Base-by-base conservation (phyloP, 768 basidiomycete genomes). In the Collybia nuda region DNA sequence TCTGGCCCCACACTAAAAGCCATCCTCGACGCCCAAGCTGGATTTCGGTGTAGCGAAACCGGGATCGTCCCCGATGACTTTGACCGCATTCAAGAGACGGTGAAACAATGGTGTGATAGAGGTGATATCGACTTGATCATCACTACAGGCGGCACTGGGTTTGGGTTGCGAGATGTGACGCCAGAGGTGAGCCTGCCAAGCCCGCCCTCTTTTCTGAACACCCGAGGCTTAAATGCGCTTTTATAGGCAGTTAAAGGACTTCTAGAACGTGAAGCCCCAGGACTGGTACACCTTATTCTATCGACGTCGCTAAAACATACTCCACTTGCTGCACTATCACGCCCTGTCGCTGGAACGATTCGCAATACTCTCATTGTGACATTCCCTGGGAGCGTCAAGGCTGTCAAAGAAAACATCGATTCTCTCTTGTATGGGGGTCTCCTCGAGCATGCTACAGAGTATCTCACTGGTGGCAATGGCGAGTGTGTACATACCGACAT, bases 61-160 rank as follows among this genome's bases (percentile, higher is more conserved):
- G 52, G 45, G 14, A 78, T 90, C 62, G 85, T 92, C 0, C 76
- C 88, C 29, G 92, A 95, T 60, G 84, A 90, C 41, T 64, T 76
- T 42, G 54, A 59, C 0, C 62, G 62, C 38, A 89, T 93, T 44
- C 75, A 71, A 21, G 58, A 62, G 6, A 61, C 66, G 9, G 73
- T 92, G 5, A 68, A 66, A 39, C 64, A 62, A 5, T 84, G 81
- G 74, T 72, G 67, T 35, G 61, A 66, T 2, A 63, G 71, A 4
- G 72, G 70, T 2, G 60, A 71, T n/a, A 67, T 86, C 12, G 85
- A 92, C 62, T 85, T 84, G 78, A 77, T 93, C 51, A 72, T 96
- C 55, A 89, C 90, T 5, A 89, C 88, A 0, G 93, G 93, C 15
- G 93, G 93, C 4, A 96, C 93, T 0, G 93, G 93, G 6, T 93